Percentiles rank a stretch among this genome's conserved stretches.
Evolutionary conservation across 2,329 filamentous ascomycete species (phyloP).

Genomic region (Sporothrix phasma): DNA sequence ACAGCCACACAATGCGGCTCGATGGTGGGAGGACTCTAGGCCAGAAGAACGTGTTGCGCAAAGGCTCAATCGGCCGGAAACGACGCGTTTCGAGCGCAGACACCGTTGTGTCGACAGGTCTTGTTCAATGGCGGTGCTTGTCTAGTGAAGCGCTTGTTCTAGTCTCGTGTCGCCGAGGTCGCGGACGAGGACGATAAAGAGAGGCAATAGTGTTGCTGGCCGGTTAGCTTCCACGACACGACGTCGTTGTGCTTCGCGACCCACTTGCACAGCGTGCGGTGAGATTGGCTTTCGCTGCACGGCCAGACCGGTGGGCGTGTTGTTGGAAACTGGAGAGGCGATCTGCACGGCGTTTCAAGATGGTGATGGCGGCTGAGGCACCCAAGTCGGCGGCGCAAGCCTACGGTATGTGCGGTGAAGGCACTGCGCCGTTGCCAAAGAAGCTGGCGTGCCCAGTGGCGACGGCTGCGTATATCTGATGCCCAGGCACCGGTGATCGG

Average conservation of each 20-base stretch:
- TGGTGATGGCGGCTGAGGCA: neutral
- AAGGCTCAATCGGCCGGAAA: neutral
- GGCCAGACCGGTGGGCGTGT: conserved; percentile 1
- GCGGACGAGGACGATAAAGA: neutral
- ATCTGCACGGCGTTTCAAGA: neutral
- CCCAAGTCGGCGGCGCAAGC: neutral
- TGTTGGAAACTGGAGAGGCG: neutral
- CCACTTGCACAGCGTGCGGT: neutral
- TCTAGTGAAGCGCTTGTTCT: neutral
- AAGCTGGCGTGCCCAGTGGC: neutral
- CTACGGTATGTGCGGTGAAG: neutral
- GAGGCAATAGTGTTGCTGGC: neutral
- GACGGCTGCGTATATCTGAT: neutral
- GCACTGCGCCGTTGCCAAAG: neutral
- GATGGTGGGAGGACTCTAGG: neutral
- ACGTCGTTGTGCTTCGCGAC: neutral
- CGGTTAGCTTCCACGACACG: neutral
- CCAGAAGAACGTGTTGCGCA: neutral
- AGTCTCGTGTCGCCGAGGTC: neutral
- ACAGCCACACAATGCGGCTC: neutral
- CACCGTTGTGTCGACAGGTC: neutral
- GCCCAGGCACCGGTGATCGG: neutral
- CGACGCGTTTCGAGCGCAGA: neutral
- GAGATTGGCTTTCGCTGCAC: neutral
- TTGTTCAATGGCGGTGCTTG: too few relatives aligned